Evolutionary conservation across 1,284 basidiomycete species (phyloP).

Genomic region (Sanguinoderma infundibulare): DNA sequence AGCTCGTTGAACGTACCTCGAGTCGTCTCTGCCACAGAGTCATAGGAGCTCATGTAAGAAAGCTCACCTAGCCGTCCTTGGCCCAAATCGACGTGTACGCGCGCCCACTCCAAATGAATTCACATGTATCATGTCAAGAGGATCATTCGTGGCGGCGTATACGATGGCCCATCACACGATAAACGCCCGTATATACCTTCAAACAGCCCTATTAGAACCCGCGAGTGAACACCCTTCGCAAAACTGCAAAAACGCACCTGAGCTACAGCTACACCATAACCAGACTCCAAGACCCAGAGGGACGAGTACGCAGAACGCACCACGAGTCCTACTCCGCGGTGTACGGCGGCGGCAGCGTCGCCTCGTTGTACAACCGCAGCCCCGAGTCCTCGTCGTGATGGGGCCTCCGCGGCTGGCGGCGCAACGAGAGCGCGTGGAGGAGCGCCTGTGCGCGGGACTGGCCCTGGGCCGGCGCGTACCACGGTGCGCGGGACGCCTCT

Average conservation of each 20-base stretch:
- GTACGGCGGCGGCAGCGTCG: constrained; percentile 20
- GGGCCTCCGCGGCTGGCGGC: background rate
- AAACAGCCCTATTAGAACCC: too few relatives aligned
- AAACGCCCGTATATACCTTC: background rate
- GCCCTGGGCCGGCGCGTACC: constrained; percentile 16
- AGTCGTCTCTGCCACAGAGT: too few relatives aligned
- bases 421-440: constrained; percentile 11
- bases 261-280: background rate
- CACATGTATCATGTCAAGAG: too few relatives aligned
- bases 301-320: background rate
- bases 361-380: constrained; percentile 17
- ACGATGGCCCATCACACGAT: too few relatives aligned
- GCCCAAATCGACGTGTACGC: too few relatives aligned
- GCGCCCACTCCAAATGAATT: too few relatives aligned
- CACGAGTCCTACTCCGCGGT: background rate
- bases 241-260: too few relatives aligned
- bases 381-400: constrained; percentile 18
- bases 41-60: too few relatives aligned
- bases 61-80: too few relatives aligned
- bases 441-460: constrained; percentile 15
- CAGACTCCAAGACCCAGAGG: background rate
- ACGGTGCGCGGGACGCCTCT: constrained; percentile 14
- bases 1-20: too few relatives aligned
- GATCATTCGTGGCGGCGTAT: too few relatives aligned
- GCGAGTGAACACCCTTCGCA: too few relatives aligned